phyloP scores from a whole-genome alignment of 2,329 filamentous ascomycete species.

The Colletotrichum scovillei region DNA sequence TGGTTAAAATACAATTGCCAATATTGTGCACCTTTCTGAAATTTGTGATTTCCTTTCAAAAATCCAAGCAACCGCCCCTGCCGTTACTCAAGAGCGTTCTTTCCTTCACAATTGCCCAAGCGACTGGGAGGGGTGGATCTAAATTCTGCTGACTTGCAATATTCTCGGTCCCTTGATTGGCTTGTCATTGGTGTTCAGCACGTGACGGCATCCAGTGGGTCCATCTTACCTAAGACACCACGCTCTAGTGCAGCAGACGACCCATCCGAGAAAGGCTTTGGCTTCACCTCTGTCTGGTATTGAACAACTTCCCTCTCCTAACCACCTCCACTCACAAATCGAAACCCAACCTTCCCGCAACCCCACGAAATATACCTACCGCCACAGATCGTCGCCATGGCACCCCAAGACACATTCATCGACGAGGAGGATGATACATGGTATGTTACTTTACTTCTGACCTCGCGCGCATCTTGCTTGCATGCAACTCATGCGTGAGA shows the following conservation, averaged over 20 bases:
- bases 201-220: conserved; percentile 6
- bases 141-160: conserved; percentile 28
- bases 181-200: background rate
- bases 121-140: conserved; percentile 10
- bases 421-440: conserved; percentile 78
- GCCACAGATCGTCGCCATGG: conserved; percentile 59
- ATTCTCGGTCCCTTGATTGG: conserved; percentile 26
- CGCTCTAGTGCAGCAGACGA: conserved; percentile 9
- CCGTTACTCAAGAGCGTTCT: background rate
- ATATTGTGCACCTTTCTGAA: background rate
- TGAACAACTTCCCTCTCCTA: conserved; percentile 38
- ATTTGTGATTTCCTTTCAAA: background rate
- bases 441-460: conserved; percentile 54
- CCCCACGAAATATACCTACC: conserved; percentile 7
- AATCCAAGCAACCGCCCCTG: background rate
- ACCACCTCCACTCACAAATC: conserved; percentile 30
- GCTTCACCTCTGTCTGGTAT: conserved; percentile 28
- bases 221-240: conserved; percentile 27
- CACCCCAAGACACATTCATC: conserved; percentile 77
- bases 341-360: conserved; percentile 18
- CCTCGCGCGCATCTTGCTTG: conserved; percentile 3
- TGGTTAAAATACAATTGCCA: background rate
- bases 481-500: background rate
- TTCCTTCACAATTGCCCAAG: background rate
- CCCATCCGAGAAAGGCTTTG: conserved; percentile 36